Percentiles rank a stretch among this genome's conserved stretches.
phyloP scores from a whole-genome alignment of 371 early-diverging fungal genomes.

The Choanephora cucurbitarum region DNA sequence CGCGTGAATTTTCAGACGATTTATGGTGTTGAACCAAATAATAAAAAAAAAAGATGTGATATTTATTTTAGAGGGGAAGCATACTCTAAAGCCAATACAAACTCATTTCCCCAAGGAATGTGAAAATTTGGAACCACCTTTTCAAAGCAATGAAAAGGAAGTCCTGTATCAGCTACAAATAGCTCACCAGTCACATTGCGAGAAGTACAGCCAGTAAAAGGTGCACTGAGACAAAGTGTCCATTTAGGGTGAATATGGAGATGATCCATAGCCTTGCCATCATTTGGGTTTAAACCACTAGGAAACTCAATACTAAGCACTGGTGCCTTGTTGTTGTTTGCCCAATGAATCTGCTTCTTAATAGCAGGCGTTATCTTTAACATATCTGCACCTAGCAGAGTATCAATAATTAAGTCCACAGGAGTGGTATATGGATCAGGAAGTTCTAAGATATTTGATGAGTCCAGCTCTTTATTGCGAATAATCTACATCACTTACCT shows the following conservation, averaged over 20 bases:
- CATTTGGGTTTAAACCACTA: slow-evolving; percentile 64
- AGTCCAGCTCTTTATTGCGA: not conserved
- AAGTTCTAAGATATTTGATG: slow-evolving; percentile 23
- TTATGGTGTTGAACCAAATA: not conserved
- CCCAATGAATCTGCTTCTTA: slow-evolving; percentile 67
- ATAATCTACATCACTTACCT: slow-evolving; percentile 19
- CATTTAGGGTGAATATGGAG: slow-evolving; percentile 63
- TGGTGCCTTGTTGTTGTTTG: slow-evolving; percentile 71
- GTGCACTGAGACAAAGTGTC: slow-evolving; percentile 80
- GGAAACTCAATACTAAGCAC: slow-evolving; percentile 76
- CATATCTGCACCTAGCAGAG: slow-evolving; percentile 58
- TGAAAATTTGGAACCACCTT: slow-evolving; percentile 56
- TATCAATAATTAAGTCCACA: slow-evolving; percentile 82
- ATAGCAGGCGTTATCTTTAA: slow-evolving; percentile 6
- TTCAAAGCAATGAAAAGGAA: slow-evolving; percentile 60
- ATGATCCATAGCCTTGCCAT: slow-evolving; percentile 41
- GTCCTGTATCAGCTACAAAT: slow-evolving; percentile 79
- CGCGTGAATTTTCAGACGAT: not conserved
- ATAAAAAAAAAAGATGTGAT: not conserved
- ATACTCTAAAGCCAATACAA: slow-evolving; percentile 69
- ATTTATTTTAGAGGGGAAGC: not conserved
- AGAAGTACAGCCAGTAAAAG: slow-evolving; percentile 64
- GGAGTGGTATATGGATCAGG: slow-evolving; percentile 59
- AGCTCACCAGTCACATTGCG: slow-evolving; percentile 69
- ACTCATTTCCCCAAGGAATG: slow-evolving; percentile 79